Conservation (phyloP, 2,329 filamentous ascomycete species). For the Westerdykella aurantiaca region DNA sequence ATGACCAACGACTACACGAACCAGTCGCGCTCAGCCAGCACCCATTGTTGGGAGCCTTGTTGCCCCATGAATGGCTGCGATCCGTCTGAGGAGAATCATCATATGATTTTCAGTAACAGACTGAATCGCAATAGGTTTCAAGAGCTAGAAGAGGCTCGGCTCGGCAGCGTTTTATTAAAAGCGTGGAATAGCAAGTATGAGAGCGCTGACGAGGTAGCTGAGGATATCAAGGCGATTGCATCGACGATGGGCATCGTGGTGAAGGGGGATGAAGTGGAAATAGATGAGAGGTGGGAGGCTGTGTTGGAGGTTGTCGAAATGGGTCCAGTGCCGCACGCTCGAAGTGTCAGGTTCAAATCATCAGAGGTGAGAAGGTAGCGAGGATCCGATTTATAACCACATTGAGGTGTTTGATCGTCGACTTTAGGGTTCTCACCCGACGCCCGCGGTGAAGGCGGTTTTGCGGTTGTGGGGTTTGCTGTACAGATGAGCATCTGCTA, state of each 20-base stretch:
- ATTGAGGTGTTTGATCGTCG: no score
- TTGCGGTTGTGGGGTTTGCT: no score
- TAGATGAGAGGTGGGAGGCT: conserved; percentile 6
- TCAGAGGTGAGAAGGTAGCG: no score
- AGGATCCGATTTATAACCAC: no score
- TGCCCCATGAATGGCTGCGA: neutral
- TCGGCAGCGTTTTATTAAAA: conserved; percentile 5
- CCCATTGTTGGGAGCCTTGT: neutral
- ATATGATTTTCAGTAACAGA: neutral
- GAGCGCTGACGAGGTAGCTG: conserved; percentile 3
- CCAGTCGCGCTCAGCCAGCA: neutral
- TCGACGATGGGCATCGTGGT: conserved; percentile 3
- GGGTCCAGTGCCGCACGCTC: no score
- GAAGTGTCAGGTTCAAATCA: no score
- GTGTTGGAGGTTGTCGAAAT: conserved; percentile 5
- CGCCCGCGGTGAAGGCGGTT: no score
- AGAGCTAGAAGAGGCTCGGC: conserved; percentile 6
- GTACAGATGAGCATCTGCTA: no score
- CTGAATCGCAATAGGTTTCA: neutral
- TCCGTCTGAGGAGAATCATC: neutral
- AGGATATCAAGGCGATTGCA: conserved; percentile 2
- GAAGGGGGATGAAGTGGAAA: conserved; percentile 3
- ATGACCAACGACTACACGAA: conserved; percentile 5
- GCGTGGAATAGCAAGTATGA: conserved; percentile 5
- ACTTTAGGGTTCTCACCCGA: no score